Evolutionary conservation across 164 flowering plant genomes (phyloP).

Genomic region (Magnolia sinica): DNA sequence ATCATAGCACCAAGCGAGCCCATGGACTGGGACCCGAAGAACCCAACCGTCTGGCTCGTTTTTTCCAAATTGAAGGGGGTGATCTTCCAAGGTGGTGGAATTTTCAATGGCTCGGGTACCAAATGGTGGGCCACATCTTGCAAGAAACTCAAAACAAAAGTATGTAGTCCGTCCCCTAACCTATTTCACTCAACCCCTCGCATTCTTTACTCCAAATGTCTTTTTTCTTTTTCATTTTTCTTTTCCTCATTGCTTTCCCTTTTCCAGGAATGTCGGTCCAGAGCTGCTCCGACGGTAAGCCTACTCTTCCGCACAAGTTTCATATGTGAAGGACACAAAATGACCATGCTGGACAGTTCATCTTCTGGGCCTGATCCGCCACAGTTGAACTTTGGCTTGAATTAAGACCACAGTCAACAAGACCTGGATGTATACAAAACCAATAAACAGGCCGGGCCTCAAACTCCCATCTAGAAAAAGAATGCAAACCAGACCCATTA

Average conservation of each 20-base stretch:
- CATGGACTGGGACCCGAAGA: constrained; percentile 68
- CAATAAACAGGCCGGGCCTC: too few species aligned
- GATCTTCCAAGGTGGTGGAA: constrained; percentile 78
- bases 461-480: too few species aligned
- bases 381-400: too few species aligned
- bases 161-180: constrained; percentile 22
- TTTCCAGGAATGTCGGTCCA: constrained; percentile 65
- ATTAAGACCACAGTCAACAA: too few species aligned
- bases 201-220: neutral
- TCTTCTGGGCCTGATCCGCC: too few species aligned
- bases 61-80: constrained; percentile 61
- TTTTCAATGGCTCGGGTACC: constrained; percentile 85
- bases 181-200: neutral
- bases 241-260: constrained; percentile 3
- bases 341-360: too few species aligned
- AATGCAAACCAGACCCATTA: too few species aligned
- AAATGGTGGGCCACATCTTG: constrained; percentile 99
- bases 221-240: neutral
- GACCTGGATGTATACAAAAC: too few species aligned
- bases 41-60: constrained; percentile 66
- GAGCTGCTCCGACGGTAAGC: constrained; percentile 82
- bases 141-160: constrained; percentile 83
- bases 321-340: too few species aligned
- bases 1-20: constrained; percentile 88
- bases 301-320: neutral